A percentile compares a stretch with the other conserved stretches of the same genome.
phyloP scores from a whole-genome alignment of 139 green algal genomes.

The Pleodorina starrii region DNA sequence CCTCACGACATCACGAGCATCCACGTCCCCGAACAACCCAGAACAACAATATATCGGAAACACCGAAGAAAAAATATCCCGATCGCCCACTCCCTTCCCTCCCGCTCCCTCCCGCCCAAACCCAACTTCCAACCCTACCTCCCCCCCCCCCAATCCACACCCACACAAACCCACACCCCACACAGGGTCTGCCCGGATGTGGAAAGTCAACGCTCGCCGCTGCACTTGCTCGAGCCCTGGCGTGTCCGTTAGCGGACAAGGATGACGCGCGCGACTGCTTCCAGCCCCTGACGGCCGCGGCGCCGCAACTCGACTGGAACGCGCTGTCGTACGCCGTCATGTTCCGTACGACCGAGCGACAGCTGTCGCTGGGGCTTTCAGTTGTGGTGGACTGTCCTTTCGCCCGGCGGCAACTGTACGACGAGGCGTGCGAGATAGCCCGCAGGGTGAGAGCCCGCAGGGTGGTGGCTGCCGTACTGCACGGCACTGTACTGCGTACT shows the following conservation, averaged over 20 bases:
- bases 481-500: too few species aligned
- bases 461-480: too few species aligned
- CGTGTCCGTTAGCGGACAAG: slow-evolving; percentile 83
- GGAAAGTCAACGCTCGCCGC: slow-evolving; percentile 66
- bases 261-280: slow-evolving; percentile 81
- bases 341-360: slow-evolving; percentile 47
- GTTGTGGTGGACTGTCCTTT: slow-evolving; percentile 84
- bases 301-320: slow-evolving; percentile 67
- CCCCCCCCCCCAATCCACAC: background rate
- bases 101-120: too few species aligned
- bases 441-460: too few species aligned
- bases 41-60: background rate
- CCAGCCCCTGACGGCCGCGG: background rate
- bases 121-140: background rate
- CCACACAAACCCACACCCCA: background rate
- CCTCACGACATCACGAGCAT: background rate
- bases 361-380: slow-evolving; percentile 53
- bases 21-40: background rate
- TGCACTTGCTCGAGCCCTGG: slow-evolving; percentile 60
- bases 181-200: slow-evolving; percentile 59
- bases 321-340: slow-evolving; percentile 84
- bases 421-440: slow-evolving; percentile 58
- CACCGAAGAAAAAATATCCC: too few species aligned
- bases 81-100: too few species aligned
- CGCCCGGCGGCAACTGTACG: slow-evolving; percentile 69